Base-by-base conservation (phyloP, 371 early-diverging fungal genomes). In the Saksenaea oblongispora region DNA sequence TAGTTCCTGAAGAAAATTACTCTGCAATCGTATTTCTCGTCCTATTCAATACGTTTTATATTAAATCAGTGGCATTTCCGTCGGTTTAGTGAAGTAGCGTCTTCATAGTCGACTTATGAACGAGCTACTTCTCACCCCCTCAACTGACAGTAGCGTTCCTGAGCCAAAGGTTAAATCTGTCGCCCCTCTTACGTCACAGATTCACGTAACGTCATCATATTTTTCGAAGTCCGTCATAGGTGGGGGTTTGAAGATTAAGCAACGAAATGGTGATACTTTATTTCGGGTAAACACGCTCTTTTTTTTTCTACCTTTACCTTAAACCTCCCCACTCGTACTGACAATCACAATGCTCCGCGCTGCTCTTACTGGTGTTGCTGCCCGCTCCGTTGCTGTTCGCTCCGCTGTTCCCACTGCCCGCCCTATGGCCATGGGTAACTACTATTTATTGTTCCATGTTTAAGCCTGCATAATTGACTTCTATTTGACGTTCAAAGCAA, bases 331-430 rank as follows among this genome's bases (percentile, higher is more conserved):
- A 76, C 72, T 74, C 75, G 56, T 47, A 22, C 22, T 22, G 27
- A 47, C 24, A 47, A 22, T 22, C 64, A 73, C 69, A 39, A 79
- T 82, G 79, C 78, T 82, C 67, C 81, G 81, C 65, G 72, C 77
- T 70, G 73, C 81, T 74, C 54, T 80, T 54, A 73, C 81, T 70
- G 73, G 76, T 72, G 69, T 59, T 63, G 70, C 71, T 47, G 64
- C 78, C 58, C 81, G 81, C 61, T 61, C 70, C 56, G 39, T 39
- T 11, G 63, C 79, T 65, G 64, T 70, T 63, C 75, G 74, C 34
- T 69, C 79, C 35, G 66, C 70, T 44, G 66, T 67, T 44, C 65
- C 70, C 57, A 62, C 64, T 44, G 63, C 59, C 60, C 73, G 76
- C 60, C 70, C 76, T 56, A 62, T 67, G 62, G 63, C 61, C 34